A percentile compares a stretch with the other conserved stretches of the same genome.
These are phyloP conservation scores for Sphagnum tenellum DNA, from an alignment of 225 moss, liverwort and hornwort genomes.

Conservation along the genomic window DNA sequence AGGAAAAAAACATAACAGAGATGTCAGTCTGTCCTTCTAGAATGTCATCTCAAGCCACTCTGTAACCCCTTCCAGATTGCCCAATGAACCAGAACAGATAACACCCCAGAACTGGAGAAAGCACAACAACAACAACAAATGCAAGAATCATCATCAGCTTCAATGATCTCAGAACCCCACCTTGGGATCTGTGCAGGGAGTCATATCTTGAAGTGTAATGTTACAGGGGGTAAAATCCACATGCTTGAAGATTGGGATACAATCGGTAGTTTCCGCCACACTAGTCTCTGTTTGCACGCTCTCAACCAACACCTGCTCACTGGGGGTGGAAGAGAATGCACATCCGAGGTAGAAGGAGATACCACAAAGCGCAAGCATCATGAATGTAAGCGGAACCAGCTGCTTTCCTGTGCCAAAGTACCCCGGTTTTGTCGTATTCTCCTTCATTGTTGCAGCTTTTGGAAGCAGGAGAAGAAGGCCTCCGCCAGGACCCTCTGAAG, in stretches of 20 bases:
- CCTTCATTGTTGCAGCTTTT: no score
- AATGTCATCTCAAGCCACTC: no score
- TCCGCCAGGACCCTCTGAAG: no score
- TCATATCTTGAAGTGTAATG: slow-evolving; percentile 59
- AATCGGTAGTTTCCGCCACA: slow-evolving; percentile 33
- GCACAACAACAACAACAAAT: neutral
- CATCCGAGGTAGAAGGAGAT: slow-evolving; percentile 87
- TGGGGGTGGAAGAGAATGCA: slow-evolving; percentile 40
- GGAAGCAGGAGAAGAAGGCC: no score
- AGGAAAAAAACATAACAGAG: neutral
- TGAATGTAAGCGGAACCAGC: slow-evolving; percentile 59
- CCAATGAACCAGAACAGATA: no score
- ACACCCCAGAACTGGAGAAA: no score
- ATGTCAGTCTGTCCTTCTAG: neutral
- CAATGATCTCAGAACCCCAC: slow-evolving; percentile 10
- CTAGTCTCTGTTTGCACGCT: slow-evolving; percentile 28
- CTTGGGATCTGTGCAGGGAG: slow-evolving; percentile 84
- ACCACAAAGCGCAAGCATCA: slow-evolving; percentile 54
- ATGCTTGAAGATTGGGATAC: slow-evolving; percentile 35
- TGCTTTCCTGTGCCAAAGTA: slow-evolving; percentile 62
- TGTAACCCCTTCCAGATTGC: no score
- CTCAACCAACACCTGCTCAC: slow-evolving; percentile 26
- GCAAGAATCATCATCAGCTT: slow-evolving; percentile 2
- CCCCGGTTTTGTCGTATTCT: slow-evolving; percentile 16
- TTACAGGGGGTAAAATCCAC: slow-evolving; percentile 60